A percentile compares a stretch with the other conserved stretches of the same genome.
Conservation (phyloP, 1,284 basidiomycete genomes). For the Schizophyllum amplum region DNA sequence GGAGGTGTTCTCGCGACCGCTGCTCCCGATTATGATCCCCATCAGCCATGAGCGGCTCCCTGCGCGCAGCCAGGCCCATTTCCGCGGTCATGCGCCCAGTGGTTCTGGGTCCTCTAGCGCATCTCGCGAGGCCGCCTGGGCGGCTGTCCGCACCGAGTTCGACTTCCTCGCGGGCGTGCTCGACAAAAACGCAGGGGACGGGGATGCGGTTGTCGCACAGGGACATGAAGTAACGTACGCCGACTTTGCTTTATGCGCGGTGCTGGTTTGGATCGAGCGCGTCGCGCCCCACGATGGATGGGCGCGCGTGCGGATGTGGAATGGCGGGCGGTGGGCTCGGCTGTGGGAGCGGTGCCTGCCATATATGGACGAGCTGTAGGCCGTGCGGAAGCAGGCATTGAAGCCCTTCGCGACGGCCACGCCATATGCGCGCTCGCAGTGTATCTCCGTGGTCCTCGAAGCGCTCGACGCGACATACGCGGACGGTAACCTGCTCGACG, state of each 20-base stretch:
- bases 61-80: conserved; percentile 44
- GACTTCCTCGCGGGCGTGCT: conserved; percentile 52
- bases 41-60: conserved; percentile 54
- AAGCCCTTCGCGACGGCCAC: no score
- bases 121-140: conserved; percentile 56
- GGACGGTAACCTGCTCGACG: no score
- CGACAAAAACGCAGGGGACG: conserved; percentile 51
- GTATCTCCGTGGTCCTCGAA: no score
- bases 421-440: no score
- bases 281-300: conserved; percentile 63
- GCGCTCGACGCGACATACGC: no score
- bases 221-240: conserved; percentile 60
- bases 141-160: conserved; percentile 54
- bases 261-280: conserved; percentile 62
- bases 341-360: conserved; percentile 50
- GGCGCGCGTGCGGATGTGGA: conserved; percentile 53
- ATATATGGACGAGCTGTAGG: conserved; percentile 40
- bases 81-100: conserved; percentile 21
- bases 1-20: conserved; percentile 55
- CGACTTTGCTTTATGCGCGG: conserved; percentile 62
- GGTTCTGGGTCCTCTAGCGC: conserved; percentile 28
- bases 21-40: conserved; percentile 63
- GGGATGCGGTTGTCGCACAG: conserved; percentile 58
- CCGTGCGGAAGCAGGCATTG: no score
- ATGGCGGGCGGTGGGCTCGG: conserved; percentile 51